Percentiles rank a stretch among this genome's conserved stretches.
Evolutionary conservation across 441 rosid species (phyloP).

Genomic region (Gossypium gossypioides): DNA sequence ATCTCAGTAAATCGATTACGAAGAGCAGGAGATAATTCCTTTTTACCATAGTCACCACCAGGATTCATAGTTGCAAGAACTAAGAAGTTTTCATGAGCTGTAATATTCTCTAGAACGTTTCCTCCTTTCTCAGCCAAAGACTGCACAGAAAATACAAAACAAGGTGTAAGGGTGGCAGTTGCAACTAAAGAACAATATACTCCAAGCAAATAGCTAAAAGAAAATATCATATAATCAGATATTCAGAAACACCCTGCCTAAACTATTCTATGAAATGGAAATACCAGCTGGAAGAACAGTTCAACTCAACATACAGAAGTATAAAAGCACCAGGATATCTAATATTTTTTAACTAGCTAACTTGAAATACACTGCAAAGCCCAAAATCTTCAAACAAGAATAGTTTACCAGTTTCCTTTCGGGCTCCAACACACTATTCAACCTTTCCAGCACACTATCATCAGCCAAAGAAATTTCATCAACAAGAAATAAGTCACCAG

Average conservation of each 20-base stretch:
- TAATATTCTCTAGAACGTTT: conserved; percentile 57
- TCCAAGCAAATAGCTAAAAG: background rate
- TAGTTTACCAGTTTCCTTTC: conserved; percentile 72
- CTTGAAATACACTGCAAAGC: background rate
- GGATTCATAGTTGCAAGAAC: conserved; percentile 99
- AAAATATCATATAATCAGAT: background rate
- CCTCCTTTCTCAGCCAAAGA: conserved; percentile 98
- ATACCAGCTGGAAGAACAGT: background rate
- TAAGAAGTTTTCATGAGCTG: conserved; percentile 65
- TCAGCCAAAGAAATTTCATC: conserved; percentile 99
- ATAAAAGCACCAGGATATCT: background rate
- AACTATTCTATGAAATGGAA: conserved; percentile 3
- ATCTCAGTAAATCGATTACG: conserved; percentile 97
- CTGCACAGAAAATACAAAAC: conserved; percentile 36
- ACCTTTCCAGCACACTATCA: conserved; percentile 92
- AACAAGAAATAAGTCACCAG: conserved; percentile 75
- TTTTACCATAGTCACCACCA: conserved; percentile 99
- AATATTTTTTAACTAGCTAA: background rate
- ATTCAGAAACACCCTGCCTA: background rate
- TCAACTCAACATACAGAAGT: background rate
- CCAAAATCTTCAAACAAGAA: conserved; percentile 8
- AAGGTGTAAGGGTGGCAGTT: background rate
- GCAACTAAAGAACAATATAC: conserved; percentile 8
- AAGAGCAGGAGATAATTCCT: conserved; percentile 96
- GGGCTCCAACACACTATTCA: conserved; percentile 93